Conservation (phyloP, 345 rosid species). For the Eucalyptus cloeziana region DNA sequence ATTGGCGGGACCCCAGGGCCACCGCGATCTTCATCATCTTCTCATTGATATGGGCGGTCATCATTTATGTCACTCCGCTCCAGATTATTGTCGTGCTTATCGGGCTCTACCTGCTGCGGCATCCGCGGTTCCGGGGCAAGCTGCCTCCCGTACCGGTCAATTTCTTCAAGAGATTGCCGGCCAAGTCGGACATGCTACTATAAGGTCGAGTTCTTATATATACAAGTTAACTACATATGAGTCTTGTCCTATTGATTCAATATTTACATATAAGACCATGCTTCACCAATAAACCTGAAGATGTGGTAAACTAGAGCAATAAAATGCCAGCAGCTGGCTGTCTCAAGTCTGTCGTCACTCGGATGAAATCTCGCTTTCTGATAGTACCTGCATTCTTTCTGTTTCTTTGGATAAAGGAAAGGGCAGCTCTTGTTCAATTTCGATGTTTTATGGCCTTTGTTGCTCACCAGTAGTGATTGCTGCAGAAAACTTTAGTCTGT, state of each 20-base stretch:
- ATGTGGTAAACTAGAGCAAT: not conserved
- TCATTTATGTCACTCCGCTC: conserved; percentile 30
- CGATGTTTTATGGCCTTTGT: not conserved
- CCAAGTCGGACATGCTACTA: conserved; percentile 27
- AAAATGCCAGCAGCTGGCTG: not conserved
- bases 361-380: not conserved
- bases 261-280: not conserved
- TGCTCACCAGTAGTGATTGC: not conserved
- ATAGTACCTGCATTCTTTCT: not conserved
- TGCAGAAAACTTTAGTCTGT: not conserved
- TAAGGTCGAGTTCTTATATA: not conserved
- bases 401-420: not conserved
- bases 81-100: conserved; percentile 20
- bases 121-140: conserved; percentile 31
- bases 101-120: conserved; percentile 27
- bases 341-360: not conserved
- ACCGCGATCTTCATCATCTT: conserved; percentile 22
- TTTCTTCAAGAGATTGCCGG: conserved; percentile 40
- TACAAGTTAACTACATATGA: not conserved
- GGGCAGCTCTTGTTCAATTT: not conserved
- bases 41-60: conserved; percentile 21
- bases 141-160: conserved; percentile 33
- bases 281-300: not conserved
- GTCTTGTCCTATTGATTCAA: not conserved
- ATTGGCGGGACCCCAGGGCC: conserved; percentile 42